Evolutionary conservation across 805 yeast genomes (phyloP), one percentile per base, ranked within the genome.

Genomic region (Henningerozyma blattae): DNA sequence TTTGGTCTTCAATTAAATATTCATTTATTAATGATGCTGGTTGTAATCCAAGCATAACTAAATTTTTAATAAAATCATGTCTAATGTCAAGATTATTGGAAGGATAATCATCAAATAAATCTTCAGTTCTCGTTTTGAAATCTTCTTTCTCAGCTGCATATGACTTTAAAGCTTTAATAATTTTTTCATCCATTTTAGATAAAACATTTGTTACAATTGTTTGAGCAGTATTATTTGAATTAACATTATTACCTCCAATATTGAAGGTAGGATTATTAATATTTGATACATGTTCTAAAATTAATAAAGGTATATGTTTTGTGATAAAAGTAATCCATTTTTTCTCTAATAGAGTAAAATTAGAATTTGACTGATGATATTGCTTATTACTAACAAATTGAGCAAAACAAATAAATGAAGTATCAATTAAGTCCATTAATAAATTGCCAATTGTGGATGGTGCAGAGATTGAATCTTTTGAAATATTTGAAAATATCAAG

Each of bases 21-120:
- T 54, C 46, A 30, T 50, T 55, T 29, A 61, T 56, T 5, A 58
- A 42, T 15, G 44, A 37, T 7, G 49, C 46, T 1, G 63, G 60
- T 15, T 66, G 56, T 7, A 70, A 42, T 1, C 57, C 56, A 15
- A 68, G 38, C 25, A 62, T 59, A 12, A 67, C 54, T 37, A 72
- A 58, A 18, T 65, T 56, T 39, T 59, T 62, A n/a, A 71, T 45
- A 33, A 71, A 67, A 22, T 68, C 76, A 40, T 67, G 71, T 27
- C 77, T 59, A 3, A 70, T 57, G 44, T 70, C 76, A 10, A 56
- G 49, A 7, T 63, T 61, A 1, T 67, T 59, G 1, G 70, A 52
- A 2, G 74, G 67, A 38, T 64, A 65, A 13, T 70, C 63, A n/a
- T 70, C 61, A 40, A 71, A 70, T 54, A 70, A 58, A 34, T 70